A percentile compares a stretch with the other conserved stretches of the same genome.
Conservation (phyloP, 169 alveolate genomes). For the Cyclospora cayetanensis region DNA sequence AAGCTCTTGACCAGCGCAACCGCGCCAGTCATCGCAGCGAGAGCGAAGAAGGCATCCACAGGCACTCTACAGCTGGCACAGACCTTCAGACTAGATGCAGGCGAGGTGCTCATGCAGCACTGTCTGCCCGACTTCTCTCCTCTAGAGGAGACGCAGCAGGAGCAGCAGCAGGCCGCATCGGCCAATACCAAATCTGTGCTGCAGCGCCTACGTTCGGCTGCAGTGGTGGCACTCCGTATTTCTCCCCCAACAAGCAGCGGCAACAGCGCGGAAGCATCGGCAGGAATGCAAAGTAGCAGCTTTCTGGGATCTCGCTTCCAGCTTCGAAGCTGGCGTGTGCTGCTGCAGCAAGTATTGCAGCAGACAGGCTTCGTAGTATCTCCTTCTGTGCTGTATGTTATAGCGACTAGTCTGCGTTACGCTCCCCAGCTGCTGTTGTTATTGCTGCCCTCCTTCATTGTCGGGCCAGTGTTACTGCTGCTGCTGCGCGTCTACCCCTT, state of each 20-base stretch:
- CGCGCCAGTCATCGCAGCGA: neutral
- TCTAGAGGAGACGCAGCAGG: neutral
- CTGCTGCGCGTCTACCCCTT: neutral
- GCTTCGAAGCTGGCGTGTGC: neutral
- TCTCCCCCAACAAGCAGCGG: neutral
- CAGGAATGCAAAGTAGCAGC: neutral
- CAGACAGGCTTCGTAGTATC: neutral
- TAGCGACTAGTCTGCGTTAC: neutral
- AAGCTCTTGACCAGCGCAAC: neutral
- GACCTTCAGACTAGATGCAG: neutral
- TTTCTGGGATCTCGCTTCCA: neutral
- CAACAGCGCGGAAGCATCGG: neutral
- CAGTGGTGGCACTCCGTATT: neutral
- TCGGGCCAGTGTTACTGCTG: neutral
- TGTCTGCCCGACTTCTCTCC: neutral
- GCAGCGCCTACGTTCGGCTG: neutral
- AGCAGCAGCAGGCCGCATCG: neutral
- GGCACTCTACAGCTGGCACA: neutral
- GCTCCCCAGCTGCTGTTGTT: slow-evolving; percentile 2
- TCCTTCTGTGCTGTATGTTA: neutral
- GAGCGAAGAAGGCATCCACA: neutral
- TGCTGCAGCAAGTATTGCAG: slow-evolving; percentile 5
- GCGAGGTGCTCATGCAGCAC: neutral
- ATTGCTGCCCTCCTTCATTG: neutral
- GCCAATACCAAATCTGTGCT: neutral